Conservation (phyloP, 1,284 basidiomycete species). For the Malassezia sp. region DNA sequence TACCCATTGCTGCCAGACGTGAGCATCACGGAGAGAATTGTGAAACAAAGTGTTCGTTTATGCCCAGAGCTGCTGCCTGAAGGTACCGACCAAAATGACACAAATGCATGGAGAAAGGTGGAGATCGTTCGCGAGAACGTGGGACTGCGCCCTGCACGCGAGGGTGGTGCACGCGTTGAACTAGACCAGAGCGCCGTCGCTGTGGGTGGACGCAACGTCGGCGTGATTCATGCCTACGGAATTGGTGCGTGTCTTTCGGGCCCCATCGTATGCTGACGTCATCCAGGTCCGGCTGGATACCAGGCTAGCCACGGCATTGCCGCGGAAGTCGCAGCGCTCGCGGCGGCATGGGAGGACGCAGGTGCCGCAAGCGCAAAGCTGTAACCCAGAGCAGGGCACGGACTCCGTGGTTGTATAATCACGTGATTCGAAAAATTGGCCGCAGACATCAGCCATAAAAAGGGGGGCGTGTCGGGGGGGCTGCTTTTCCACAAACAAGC, state of each 20-base stretch:
- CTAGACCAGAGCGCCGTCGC: constrained; percentile 10
- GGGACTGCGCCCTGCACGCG: constrained; percentile 26
- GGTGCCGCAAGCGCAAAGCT: constrained; percentile 1
- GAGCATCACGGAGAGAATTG: constrained; percentile 50
- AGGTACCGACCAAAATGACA: constrained; percentile 4
- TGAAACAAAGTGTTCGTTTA: constrained; percentile 45
- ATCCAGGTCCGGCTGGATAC: constrained; percentile 28
- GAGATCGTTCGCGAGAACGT: constrained; percentile 28
- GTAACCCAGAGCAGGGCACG: not conserved
- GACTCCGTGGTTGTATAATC: not conserved
- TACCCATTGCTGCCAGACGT: constrained; percentile 45
- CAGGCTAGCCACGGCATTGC: constrained; percentile 40
- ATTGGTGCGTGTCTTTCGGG: constrained; percentile 17
- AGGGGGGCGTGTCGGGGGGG: not conserved
- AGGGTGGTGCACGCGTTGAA: constrained; percentile 27
- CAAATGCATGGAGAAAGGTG: constrained; percentile 23
- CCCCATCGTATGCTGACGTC: not conserved
- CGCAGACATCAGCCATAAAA: constrained; percentile 3
- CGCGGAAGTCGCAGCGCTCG: constrained; percentile 26
- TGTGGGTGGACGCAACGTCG: constrained; percentile 4
- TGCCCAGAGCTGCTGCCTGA: constrained; percentile 26
- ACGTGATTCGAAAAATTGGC: constrained; percentile 1
- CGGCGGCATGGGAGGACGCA: constrained; percentile 14
- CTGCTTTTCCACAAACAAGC: constrained; percentile 1
- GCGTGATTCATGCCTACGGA: constrained; percentile 30